Percentiles rank a stretch among this genome's conserved stretches.
Evolutionary conservation across 2,329 filamentous ascomycete genomes (phyloP).

Genomic region (Ascochyta koolunga): DNA sequence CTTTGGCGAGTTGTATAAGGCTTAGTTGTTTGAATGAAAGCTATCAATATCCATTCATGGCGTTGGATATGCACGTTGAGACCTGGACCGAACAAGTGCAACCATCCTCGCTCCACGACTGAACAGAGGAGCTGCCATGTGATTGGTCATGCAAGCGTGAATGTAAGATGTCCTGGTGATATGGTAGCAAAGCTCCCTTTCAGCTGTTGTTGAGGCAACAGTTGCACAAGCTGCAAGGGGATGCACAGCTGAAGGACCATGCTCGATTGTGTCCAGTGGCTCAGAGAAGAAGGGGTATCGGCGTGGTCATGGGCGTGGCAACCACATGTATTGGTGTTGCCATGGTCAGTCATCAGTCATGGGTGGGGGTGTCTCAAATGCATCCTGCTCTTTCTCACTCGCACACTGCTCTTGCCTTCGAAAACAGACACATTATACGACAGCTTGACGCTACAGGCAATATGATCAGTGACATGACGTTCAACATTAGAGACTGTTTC

Average conservation of each 20-base stretch:
- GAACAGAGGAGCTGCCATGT: not conserved
- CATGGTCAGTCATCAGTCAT: not conserved
- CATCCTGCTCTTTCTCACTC: constrained; percentile 4
- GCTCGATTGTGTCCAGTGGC: not conserved
- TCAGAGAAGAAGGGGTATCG: not conserved
- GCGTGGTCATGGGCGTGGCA: constrained; percentile 7
- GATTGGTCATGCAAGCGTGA: not conserved
- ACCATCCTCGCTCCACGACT: not conserved
- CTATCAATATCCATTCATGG: not conserved
- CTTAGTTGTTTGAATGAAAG: not conserved
- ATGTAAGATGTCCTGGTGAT: not conserved
- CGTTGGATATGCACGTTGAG: too few relatives aligned
- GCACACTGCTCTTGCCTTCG: not conserved
- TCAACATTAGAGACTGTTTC: constrained; percentile 1
- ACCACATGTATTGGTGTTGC: constrained; percentile 14
- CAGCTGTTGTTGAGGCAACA: constrained; percentile 1
- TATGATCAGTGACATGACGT: not conserved
- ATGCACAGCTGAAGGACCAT: not conserved
- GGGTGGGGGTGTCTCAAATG: not conserved
- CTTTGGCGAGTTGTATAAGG: constrained; percentile 21
- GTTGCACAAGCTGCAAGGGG: constrained; percentile 10
- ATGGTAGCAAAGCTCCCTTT: not conserved
- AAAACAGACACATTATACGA: not conserved
- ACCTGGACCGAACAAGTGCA: not conserved
- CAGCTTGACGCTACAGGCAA: not conserved